Evolutionary conservation across 2,329 filamentous ascomycete genomes (phyloP).

Genomic region (Coniochaeta prunicola): DNA sequence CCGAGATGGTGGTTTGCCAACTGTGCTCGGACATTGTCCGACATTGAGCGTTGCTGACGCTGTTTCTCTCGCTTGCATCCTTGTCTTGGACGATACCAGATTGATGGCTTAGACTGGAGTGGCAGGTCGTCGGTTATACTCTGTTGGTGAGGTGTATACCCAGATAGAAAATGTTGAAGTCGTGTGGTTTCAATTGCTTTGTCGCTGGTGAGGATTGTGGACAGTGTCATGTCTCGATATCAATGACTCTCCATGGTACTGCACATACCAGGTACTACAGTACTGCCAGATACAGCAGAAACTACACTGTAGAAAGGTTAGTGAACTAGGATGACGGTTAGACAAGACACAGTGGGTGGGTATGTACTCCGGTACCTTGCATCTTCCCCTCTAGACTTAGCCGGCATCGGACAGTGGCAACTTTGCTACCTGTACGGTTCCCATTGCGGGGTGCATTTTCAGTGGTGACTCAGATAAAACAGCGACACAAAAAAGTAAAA

Average conservation of each 20-base stretch:
- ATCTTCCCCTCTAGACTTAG: background rate
- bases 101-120: background rate
- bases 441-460: background rate
- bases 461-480: background rate
- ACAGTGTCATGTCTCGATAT: no score
- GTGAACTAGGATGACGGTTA: no score
- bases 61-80: background rate
- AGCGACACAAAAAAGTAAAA: conserved; percentile 3
- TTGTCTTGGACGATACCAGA: background rate
- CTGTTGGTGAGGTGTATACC: no score
- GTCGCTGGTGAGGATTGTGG: no score
- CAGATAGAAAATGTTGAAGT: background rate
- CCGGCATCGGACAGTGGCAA: background rate
- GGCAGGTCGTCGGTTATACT: no score
- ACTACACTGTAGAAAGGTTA: no score
- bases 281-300: no score
- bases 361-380: background rate
- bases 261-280: no score
- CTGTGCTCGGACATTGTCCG: background rate
- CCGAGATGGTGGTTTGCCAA: background rate
- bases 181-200: background rate
- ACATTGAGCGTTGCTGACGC: background rate
- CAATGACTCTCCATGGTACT: no score
- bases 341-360: no score
- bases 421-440: no score